A percentile compares a stretch with the other conserved stretches of the same genome.
phyloP scores from a whole-genome alignment of 208 protist genomes.

The Crithidia mellificae region DNA sequence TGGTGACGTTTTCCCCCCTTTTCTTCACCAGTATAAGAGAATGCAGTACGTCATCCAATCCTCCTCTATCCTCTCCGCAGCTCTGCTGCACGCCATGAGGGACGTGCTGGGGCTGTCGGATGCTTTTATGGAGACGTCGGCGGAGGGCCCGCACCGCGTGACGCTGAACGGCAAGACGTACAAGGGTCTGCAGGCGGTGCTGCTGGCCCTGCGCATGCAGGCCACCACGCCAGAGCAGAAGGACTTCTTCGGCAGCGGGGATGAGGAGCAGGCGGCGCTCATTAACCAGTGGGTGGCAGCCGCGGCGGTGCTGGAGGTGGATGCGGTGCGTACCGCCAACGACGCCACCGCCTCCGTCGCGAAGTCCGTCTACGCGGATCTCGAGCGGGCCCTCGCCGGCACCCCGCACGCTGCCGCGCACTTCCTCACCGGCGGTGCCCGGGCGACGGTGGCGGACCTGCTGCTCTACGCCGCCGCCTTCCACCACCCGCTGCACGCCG shows the following conservation, averaged over 20 bases:
- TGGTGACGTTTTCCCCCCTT: too few species aligned
- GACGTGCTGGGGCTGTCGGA: conserved; percentile 23
- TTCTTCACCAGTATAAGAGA: not conserved
- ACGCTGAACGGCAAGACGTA: conserved; percentile 27
- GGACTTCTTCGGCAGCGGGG: conserved; percentile 41
- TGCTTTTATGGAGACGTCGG: conserved; percentile 11
- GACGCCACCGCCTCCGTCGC: conserved; percentile 36
- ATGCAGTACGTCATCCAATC: conserved; percentile 35
- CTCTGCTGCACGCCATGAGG: conserved; percentile 35
- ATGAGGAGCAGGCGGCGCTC: conserved; percentile 32
- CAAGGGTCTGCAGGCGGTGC: conserved; percentile 33
- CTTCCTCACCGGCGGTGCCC: conserved; percentile 52
- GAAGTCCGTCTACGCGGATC: conserved; percentile 44
- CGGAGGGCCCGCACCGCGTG: conserved; percentile 36
- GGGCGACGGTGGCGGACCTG: conserved; percentile 71
- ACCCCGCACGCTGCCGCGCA: conserved; percentile 20
- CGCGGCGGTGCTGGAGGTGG: conserved; percentile 37
- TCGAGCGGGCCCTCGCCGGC: conserved; percentile 49
- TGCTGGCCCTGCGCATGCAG: conserved; percentile 38
- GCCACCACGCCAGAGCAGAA: conserved; percentile 27
- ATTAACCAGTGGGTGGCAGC: conserved; percentile 67
- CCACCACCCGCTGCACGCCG: conserved; percentile 34
- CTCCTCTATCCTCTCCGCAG: conserved; percentile 35
- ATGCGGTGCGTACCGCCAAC: conserved; percentile 16
- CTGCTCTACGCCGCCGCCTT: conserved; percentile 69